Evolutionary conservation across 192 early-diverging fungal genomes (phyloP), one percentile per base, ranked within the genome.

Genomic region (Rhizoclosmatium globosum): DNA sequence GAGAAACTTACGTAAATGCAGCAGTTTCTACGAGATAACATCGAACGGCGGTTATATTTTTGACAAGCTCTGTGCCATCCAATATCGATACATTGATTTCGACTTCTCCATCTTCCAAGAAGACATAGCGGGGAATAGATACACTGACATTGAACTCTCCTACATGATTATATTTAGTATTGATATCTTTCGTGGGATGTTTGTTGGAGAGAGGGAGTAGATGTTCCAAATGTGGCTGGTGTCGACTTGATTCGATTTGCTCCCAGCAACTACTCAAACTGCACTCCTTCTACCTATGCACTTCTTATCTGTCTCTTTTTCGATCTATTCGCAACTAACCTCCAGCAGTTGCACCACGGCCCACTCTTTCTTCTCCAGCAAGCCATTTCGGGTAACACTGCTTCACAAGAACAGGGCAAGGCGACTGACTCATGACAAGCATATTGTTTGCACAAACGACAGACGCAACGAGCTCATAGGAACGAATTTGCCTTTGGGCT

Each of bases 21-120:
- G 72, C 72, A 43, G 72, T 74, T 74, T 74, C 72, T 31, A 74
- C 72, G 9, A 74, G 59, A 44, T 74, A 74, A 45, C 72, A 74
- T 38, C 72, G 72, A 11, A 74, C 72, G 61, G 72, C 56, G n/a
- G 72, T 62, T 38, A 74, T 62, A 7, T 62, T 59, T n/a, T 64
- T 60, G 23, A 74, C 72, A 4, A 74, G 57, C 38, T 74, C 72
- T 21, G 60, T 23, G n/a, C 72, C 72, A 42, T 74, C 72, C 57
- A 19, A 19, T 2, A 74, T 74, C 19, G 72, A 45, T 19, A 74
- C 72, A 4, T 45, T n/a, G 23, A 74, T 59, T 3, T 64, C 59
- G 7, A 74, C 58, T 45, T 74, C 45, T 19, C 72, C 72, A 48
- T 74, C 72, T 56, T 74, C 72, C 56, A 62, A n/a, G 46, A 74